A percentile compares a stretch with the other conserved stretches of the same genome.
phyloP scores from a whole-genome alignment of 1,139 yeast species.

The Barnettozyma hawaiiensis region DNA sequence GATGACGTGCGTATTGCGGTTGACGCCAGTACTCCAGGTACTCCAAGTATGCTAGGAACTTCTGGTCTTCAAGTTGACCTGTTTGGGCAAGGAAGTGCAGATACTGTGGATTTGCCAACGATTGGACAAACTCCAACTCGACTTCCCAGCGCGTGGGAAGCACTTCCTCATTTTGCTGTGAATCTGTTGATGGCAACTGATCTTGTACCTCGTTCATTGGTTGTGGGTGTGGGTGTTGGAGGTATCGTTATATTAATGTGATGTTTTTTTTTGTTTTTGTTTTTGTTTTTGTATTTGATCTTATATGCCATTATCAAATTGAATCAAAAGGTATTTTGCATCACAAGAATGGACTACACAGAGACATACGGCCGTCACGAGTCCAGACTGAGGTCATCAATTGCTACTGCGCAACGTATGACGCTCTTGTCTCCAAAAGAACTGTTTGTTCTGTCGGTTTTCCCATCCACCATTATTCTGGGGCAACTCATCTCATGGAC shows the following conservation, averaged over 20 bases:
- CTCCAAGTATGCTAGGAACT: conserved; percentile 53
- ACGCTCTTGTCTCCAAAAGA: conserved; percentile 15
- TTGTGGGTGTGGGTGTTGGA: no score
- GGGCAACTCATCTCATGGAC: conserved; percentile 26
- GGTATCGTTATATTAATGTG: no score
- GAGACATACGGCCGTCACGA: conserved; percentile 4
- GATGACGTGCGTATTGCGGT: conserved; percentile 58
- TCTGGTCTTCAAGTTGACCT: conserved; percentile 47
- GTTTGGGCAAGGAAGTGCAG: conserved; percentile 61
- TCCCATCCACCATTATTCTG: conserved; percentile 27
- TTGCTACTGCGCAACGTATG: not conserved
- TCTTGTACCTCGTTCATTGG: not conserved
- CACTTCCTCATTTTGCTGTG: not conserved
- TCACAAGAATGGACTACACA: not conserved
- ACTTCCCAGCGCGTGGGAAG: conserved; percentile 49
- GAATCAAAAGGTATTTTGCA: no score
- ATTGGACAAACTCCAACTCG: conserved; percentile 50
- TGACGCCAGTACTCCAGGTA: conserved; percentile 66
- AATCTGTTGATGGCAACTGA: not conserved
- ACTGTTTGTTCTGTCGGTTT: conserved; percentile 20
- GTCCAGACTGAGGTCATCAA: not conserved
- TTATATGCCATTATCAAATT: no score
- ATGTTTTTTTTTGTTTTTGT: no score
- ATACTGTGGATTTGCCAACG: conserved; percentile 69
- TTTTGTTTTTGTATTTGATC: no score